Evolutionary conservation across 495 filamentous ascomycete species (phyloP).

Genomic region (Talaromyces stipitatus): DNA sequence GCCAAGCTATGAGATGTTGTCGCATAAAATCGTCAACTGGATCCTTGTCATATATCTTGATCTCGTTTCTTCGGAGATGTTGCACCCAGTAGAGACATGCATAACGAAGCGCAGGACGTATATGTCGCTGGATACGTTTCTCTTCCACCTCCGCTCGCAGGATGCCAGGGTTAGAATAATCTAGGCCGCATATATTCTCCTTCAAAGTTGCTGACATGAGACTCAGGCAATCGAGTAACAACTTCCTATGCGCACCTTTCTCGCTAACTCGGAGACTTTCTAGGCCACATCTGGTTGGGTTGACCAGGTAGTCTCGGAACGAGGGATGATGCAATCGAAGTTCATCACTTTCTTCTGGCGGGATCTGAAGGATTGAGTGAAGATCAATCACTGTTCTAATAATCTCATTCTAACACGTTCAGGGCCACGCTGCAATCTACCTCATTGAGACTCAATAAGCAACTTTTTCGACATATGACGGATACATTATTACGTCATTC

Average conservation of each 20-base stretch:
- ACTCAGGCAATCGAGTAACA: constrained; percentile 25
- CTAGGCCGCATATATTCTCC: constrained; percentile 30
- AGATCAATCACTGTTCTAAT: not conserved
- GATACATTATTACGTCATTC: no score
- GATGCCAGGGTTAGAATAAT: constrained; percentile 15
- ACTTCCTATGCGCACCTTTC: constrained; percentile 19
- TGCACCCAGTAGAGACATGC: constrained; percentile 22
- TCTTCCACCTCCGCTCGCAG: constrained; percentile 5
- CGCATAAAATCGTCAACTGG: no score
- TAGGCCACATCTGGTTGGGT: constrained; percentile 19
- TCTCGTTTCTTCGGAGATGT: constrained; percentile 14
- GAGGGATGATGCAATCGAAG: constrained; percentile 40
- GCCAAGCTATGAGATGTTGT: no score
- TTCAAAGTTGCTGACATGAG: constrained; percentile 26
- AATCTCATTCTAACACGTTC: no score
- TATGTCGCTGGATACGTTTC: constrained; percentile 11
- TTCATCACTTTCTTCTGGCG: constrained; percentile 14
- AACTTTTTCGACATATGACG: no score
- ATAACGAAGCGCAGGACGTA: constrained; percentile 24
- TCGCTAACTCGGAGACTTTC: constrained; percentile 30
- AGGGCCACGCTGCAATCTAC: no score
- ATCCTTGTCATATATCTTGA: constrained; percentile 8
- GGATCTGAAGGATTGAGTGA: constrained; percentile 25
- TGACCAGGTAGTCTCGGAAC: constrained; percentile 46
- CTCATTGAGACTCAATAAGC: no score